Conservation (phyloP, 225 moss, liverwort and hornwort genomes). For the Asterella californica region DNA sequence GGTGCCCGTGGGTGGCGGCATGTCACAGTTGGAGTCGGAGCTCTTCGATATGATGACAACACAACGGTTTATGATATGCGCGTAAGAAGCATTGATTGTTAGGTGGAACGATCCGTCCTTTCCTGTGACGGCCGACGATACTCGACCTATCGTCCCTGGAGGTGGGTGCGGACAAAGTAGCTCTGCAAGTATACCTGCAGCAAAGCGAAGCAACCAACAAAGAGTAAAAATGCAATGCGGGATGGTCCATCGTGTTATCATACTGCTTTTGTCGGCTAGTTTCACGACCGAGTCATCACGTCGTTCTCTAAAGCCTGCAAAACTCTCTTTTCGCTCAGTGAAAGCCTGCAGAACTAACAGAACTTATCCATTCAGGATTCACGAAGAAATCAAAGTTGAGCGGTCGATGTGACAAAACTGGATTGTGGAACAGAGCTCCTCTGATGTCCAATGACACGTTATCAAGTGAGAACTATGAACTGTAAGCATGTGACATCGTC, state of each 20-base stretch:
- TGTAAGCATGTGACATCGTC: background rate
- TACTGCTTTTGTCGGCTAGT: background rate
- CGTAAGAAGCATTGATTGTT: background rate
- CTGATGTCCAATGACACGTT: background rate
- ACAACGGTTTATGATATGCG: background rate
- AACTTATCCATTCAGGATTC: background rate
- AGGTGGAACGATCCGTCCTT: conserved; percentile 13
- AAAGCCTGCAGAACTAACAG: background rate
- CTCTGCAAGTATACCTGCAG: background rate
- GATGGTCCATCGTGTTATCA: background rate
- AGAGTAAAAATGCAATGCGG: background rate
- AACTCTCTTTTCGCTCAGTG: background rate
- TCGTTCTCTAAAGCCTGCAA: no score
- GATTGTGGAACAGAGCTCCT: background rate
- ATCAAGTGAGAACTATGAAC: background rate
- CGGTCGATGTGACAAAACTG: background rate
- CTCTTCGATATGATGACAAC: conserved; percentile 4
- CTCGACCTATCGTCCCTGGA: background rate
- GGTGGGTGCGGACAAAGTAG: conserved; percentile 21
- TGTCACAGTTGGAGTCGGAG: conserved; percentile 18
- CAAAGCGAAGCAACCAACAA: background rate
- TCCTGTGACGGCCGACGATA: background rate
- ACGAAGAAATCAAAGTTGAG: background rate
- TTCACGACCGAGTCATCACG: background rate
- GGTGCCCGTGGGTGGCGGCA: background rate